Evolutionary conservation across 2,329 filamentous ascomycete genomes (phyloP), one percentile per base, ranked within the genome.

Genomic region (Claviceps cyperi): DNA sequence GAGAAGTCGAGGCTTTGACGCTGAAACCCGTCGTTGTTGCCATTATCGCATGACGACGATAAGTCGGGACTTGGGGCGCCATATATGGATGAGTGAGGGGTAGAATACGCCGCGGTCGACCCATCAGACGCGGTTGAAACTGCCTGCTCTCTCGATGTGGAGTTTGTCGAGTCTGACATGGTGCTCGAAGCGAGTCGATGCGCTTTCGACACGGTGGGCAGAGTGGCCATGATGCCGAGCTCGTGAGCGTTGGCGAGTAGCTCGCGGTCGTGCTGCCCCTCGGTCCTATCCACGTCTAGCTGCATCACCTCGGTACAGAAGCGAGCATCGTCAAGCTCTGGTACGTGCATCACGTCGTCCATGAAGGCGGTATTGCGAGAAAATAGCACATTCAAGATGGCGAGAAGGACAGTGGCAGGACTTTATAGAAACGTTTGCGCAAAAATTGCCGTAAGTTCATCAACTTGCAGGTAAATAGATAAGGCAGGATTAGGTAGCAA

Each of bases 1-100:
- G 67, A 63, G 54, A 78, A 77, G 50, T 62, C 73, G 24, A 73
- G 59, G 37, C 59, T 66, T 52, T 66, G 68, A 38, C 67, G 66
- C 49, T 66, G 58, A 50, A 56, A 58, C 47, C 47, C 28, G 41
- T 24, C n/a, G 21, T 15, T 43, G n/a, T 19, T 44, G 43, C 6
- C 13, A n/a, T 45, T 45, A 5, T 43, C 19, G 45, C 51, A 24
- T 48, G 37, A 19, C 57, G 54, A 47, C n/a, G 47, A 49, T 5
- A 22, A 15, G 15, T 45, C 47, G 5, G 57, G 55, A 38, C 53
- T 58, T 2, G 55, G 51, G 2, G 56, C 58, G 7, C 58, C 63
- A 48, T 64, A 65, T 19, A 68, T 59, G 46, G 70, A 73, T 0
- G 71, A 72, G 48, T 66, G 64, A 19, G 68, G 67, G 1, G 71